phyloP scores from a whole-genome alignment of 1,139 yeast genomes.

The Kluyveromyces sp. region DNA sequence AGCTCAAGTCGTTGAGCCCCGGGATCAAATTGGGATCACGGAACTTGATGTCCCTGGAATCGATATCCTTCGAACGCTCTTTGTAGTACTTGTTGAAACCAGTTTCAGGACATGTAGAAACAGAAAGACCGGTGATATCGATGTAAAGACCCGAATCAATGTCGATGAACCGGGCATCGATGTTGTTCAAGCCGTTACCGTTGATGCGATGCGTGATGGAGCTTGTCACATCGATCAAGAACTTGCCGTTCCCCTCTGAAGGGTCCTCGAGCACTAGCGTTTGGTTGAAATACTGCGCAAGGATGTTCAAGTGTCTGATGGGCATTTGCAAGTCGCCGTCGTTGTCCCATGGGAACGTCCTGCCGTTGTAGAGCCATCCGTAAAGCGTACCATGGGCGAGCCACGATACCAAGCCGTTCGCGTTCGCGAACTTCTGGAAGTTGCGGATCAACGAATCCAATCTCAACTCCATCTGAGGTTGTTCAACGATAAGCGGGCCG shows the following conservation, averaged over 20 bases:
- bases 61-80: background rate
- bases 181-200: constrained; percentile 53
- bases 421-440: constrained; percentile 37
- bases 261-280: constrained; percentile 57
- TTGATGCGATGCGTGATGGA: constrained; percentile 33
- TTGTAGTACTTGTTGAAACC: constrained; percentile 2
- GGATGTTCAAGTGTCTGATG: constrained; percentile 44
- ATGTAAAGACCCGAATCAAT: constrained; percentile 67
- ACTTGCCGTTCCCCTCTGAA: constrained; percentile 53
- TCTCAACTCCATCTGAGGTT: constrained; percentile 6
- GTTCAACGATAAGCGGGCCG: constrained; percentile 37
- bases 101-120: constrained; percentile 15
- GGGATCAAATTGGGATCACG: constrained; percentile 9
- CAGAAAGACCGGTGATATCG: constrained; percentile 54
- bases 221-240: constrained; percentile 44
- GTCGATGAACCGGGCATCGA: constrained; percentile 79
- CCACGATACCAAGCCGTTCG: constrained; percentile 50
- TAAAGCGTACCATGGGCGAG: constrained; percentile 60
- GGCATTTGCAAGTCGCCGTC: constrained; percentile 70
- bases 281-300: constrained; percentile 46
- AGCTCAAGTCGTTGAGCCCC: constrained; percentile 7
- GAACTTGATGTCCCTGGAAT: background rate
- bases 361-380: constrained; percentile 65
- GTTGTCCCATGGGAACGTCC: constrained; percentile 64
- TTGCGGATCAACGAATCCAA: constrained; percentile 11